These are phyloP conservation scores for Fusarium bactridioides DNA, from an alignment of 2,329 filamentous ascomycete genomes.

Conservation along the genomic window DNA sequence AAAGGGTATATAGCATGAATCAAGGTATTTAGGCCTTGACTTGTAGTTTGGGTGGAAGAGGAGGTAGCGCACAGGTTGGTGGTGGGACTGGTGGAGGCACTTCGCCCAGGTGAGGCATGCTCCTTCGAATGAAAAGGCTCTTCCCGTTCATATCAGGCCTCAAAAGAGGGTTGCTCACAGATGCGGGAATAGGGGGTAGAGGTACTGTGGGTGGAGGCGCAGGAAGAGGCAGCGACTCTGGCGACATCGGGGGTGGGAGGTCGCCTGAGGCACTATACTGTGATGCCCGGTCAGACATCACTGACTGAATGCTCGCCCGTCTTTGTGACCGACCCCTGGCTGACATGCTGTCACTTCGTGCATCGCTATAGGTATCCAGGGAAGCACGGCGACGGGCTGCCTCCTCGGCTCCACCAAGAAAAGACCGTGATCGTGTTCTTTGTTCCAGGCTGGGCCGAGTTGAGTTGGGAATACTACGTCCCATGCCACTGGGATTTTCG, in stretches of 20 bases:
- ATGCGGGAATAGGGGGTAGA: conserved; percentile 44
- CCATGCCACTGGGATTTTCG: conserved; percentile 20
- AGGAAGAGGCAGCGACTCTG: conserved; percentile 36
- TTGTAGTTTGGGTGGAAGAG: conserved; percentile 51
- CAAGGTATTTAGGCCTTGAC: conserved; percentile 23
- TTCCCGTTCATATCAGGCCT: conserved; percentile 35
- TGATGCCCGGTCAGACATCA: conserved; percentile 39
- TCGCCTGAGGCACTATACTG: conserved; percentile 36
- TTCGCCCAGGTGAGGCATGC: conserved; percentile 60
- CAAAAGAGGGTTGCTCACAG: conserved; percentile 34
- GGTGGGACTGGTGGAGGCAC: conserved; percentile 63
- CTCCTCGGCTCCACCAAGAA: conserved; percentile 25
- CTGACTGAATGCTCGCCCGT: conserved; percentile 42
- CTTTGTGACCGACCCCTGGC: conserved; percentile 35
- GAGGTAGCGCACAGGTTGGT: conserved; percentile 63
- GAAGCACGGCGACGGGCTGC: conserved; percentile 44
- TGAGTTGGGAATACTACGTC: conserved; percentile 21
- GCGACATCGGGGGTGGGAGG: conserved; percentile 35
- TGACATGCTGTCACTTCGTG: conserved; percentile 34
- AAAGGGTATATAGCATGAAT: conserved; percentile 11
- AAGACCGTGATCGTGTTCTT: conserved; percentile 35
- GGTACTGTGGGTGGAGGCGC: conserved; percentile 44
- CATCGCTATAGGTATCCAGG: conserved; percentile 41
- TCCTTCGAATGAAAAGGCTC: conserved; percentile 50
- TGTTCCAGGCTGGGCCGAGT: conserved; percentile 22